phyloP scores from a whole-genome alignment of 78 protist species.

The Planoprotostelium fungivorum region DNA sequence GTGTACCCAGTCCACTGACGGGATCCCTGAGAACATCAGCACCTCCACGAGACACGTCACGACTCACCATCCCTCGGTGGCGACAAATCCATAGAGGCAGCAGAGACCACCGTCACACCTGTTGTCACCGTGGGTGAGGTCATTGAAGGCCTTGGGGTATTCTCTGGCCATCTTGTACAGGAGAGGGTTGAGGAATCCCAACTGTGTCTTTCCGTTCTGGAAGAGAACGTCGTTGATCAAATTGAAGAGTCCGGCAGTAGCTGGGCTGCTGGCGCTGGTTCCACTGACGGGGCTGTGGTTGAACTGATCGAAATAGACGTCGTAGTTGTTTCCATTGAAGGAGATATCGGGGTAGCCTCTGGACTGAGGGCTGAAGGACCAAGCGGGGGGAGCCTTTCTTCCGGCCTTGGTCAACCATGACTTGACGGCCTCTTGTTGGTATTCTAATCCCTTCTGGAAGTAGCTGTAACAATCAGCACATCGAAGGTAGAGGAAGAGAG shows the following conservation, averaged over 20 bases:
- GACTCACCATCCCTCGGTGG: slow-evolving; percentile 26
- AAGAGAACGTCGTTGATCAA: slow-evolving; percentile 65
- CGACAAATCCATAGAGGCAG: slow-evolving; percentile 34
- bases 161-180: slow-evolving; percentile 38
- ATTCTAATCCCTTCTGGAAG: slow-evolving; percentile 26
- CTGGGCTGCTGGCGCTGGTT: slow-evolving; percentile 65
- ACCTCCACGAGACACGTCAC: slow-evolving; percentile 20
- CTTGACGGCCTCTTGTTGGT: slow-evolving; percentile 33
- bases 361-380: slow-evolving; percentile 12
- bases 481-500: no score
- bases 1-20: slow-evolving; percentile 28
- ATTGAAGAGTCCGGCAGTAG: slow-evolving; percentile 59
- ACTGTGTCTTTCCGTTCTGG: slow-evolving; percentile 15
- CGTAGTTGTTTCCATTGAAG: slow-evolving; percentile 30
- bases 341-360: slow-evolving; percentile 52
- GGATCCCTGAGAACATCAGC: neutral
- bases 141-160: slow-evolving; percentile 63
- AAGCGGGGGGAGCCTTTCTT: slow-evolving; percentile 28
- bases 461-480: no score
- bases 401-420: neutral
- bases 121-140: slow-evolving; percentile 62
- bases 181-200: slow-evolving; percentile 76
- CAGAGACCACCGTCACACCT: slow-evolving; percentile 45
- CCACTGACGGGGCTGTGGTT: slow-evolving; percentile 40
- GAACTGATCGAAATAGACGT: slow-evolving; percentile 2